Evolutionary conservation across 352 stramenopile species (phyloP).

Genomic region (Phytophthora melonis): DNA sequence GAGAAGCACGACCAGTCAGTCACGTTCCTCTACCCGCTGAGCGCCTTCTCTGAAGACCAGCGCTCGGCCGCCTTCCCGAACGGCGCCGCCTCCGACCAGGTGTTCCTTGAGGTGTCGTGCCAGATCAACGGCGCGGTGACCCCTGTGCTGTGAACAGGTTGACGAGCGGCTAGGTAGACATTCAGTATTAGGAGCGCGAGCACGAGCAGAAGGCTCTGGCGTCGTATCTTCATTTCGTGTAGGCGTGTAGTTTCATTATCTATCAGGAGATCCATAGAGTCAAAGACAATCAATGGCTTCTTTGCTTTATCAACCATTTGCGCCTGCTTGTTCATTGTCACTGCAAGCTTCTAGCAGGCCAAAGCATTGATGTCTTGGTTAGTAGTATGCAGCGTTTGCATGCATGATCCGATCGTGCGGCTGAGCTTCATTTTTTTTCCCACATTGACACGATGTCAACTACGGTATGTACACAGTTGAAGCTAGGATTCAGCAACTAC

Average conservation of each 20-base stretch:
- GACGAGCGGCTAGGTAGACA: constrained; percentile 36
- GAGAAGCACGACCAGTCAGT: constrained; percentile 68
- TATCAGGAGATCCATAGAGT: constrained; percentile 40
- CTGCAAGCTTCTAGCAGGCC: background rate
- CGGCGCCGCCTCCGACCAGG: constrained; percentile 47
- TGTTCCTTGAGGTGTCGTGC: constrained; percentile 86
- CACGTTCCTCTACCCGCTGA: constrained; percentile 89
- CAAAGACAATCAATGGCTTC: constrained; percentile 38
- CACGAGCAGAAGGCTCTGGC: constrained; percentile 43
- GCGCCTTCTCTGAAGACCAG: constrained; percentile 70
- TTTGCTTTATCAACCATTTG: constrained; percentile 17
- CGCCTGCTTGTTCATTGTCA: too few species aligned
- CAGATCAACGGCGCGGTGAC: constrained; percentile 61
- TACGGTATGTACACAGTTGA: constrained; percentile 13
- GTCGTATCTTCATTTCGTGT: constrained; percentile 44
- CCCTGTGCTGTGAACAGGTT: constrained; percentile 30
- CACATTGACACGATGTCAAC: constrained; percentile 12
- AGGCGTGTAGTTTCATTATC: constrained; percentile 41
- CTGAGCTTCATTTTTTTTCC: constrained; percentile 14
- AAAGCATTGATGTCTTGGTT: background rate
- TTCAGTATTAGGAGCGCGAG: constrained; percentile 48
- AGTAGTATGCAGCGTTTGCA: background rate
- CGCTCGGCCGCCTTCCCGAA: constrained; percentile 44
- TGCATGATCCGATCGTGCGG: constrained; percentile 1
- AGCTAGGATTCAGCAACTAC: constrained; percentile 7